Percentiles rank a stretch among this genome's conserved stretches.
Conservation (phyloP, 2,329 filamentous ascomycete genomes). For the Cytospora mali region DNA sequence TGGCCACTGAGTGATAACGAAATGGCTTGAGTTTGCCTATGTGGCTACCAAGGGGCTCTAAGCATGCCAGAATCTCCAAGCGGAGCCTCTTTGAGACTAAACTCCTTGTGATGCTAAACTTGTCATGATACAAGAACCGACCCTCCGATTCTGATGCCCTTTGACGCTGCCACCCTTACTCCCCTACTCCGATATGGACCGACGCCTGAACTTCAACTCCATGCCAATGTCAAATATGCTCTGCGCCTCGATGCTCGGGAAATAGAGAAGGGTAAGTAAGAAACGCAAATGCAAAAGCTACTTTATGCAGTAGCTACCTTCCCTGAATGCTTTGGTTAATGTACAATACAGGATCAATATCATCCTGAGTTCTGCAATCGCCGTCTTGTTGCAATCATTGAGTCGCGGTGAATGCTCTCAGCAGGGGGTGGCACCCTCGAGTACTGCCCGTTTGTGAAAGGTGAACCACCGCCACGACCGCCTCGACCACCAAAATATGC, state of each 20-base stretch:
- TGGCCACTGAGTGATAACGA: not conserved
- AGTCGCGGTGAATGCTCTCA: not conserved
- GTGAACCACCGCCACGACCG: not conserved
- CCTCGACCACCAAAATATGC: not conserved
- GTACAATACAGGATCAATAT: not conserved
- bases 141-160: not conserved
- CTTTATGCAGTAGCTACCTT: not conserved
- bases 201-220: constrained; percentile 14
- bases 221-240: constrained; percentile 20
- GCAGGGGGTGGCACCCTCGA: constrained; percentile 13
- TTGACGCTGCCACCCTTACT: not conserved
- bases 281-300: not conserved
- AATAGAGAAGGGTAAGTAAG: constrained; percentile 11
- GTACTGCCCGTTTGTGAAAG: constrained; percentile 2
- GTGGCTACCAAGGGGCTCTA: constrained; percentile 4
- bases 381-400: constrained; percentile 5
- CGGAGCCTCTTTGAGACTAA: not conserved
- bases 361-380: not conserved
- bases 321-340: not conserved
- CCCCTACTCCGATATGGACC: constrained; percentile 1
- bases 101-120: too few species aligned
- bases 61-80: constrained; percentile 3
- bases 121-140: not conserved
- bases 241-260: constrained; percentile 3
- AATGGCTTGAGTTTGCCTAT: constrained; percentile 1